Conservation (phyloP, 306 rosid genomes). For the Glycine latifolia region DNA sequence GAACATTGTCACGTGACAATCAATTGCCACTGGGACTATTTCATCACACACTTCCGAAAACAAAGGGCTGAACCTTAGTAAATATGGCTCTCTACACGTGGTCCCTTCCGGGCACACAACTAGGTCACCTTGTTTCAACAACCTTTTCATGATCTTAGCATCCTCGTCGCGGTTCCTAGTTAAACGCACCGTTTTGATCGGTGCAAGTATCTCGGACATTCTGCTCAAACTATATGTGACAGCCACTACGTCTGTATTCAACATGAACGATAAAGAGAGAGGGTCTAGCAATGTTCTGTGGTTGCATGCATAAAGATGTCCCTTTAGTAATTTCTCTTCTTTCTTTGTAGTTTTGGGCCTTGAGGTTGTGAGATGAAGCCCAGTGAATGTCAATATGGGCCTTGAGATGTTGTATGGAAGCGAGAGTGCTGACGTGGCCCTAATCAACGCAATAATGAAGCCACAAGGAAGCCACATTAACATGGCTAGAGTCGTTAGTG, state of each 20-base stretch:
- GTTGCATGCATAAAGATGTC: constrained; percentile 71
- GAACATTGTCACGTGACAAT: constrained; percentile 65
- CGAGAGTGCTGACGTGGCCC: constrained; percentile 1
- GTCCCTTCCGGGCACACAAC: constrained; percentile 87
- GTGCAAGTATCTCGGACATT: constrained; percentile 67
- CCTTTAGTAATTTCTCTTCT: neutral
- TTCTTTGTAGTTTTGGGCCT: constrained; percentile 1
- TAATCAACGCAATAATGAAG: constrained; percentile 39
- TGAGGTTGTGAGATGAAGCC: constrained; percentile 51
- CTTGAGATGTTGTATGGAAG: constrained; percentile 52
- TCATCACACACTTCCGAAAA: constrained; percentile 60
- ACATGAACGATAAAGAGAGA: constrained; percentile 51
- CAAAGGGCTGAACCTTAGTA: constrained; percentile 76
- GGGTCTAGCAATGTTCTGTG: constrained; percentile 78
- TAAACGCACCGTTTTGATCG: constrained; percentile 73
- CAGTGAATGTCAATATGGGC: constrained; percentile 53
- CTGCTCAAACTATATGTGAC: constrained; percentile 81
- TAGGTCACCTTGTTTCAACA: constrained; percentile 58
- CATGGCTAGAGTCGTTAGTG: constrained; percentile 38
- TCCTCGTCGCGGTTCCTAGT: constrained; percentile 63
- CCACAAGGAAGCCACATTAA: constrained; percentile 69
- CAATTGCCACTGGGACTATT: constrained; percentile 64
- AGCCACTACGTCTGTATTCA: constrained; percentile 51
- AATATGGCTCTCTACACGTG: constrained; percentile 77
- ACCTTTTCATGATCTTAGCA: constrained; percentile 51